Evolutionary conservation across 108 stramenopile genomes (phyloP), one percentile per base, ranked within the genome.

Genomic region (Conticribra guillardii): DNA sequence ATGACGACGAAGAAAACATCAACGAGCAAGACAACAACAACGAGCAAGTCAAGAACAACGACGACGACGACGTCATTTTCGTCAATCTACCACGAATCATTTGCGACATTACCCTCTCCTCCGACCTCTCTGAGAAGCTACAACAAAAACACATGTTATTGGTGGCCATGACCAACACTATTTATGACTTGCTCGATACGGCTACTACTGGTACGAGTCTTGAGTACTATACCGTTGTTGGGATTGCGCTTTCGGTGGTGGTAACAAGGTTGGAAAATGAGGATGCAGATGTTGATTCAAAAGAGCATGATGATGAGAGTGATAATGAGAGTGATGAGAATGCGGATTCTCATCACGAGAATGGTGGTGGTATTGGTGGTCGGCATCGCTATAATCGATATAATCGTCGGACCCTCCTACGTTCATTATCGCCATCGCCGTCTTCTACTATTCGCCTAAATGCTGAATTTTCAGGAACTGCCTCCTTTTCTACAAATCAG

Each of bases 31-130:
- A n/a, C n/a, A n/a, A n/a, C n/a, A n/a, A n/a, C n/a, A n/a, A n/a
- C n/a, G n/a, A n/a, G n/a, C n/a, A n/a, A n/a, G n/a, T n/a, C 37
- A 11, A 41, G 31, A 50, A 5, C 18, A 46, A 18, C 0, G n/a
- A 45, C n/a, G 53, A 63, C 22, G 41, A 62, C 4, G 27, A 62
- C 55, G 17, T 46, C 0, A 53, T 64, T 30, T 55, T 32, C 22
- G 57, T 76, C 0, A 52, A 69, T 14, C 53, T 69, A 41, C 75
- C 75, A 0, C 41, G 32, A 33, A 76, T 76, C 2, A 69, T 76
- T 27, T 76, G 75, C 26, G 70, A 79, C 31, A 66, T 79, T 1
- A 58, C 69, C 17, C 37, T 71, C n/a, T 45, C 69, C 11, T 33
- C 64, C 0, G 45, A 27, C 33, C 28, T 71, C 22, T 33, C 45